Percentiles rank a stretch among this genome's conserved stretches.
Evolutionary conservation across 306 rosid species (phyloP).

Genomic region (Ormosia semicastrata): DNA sequence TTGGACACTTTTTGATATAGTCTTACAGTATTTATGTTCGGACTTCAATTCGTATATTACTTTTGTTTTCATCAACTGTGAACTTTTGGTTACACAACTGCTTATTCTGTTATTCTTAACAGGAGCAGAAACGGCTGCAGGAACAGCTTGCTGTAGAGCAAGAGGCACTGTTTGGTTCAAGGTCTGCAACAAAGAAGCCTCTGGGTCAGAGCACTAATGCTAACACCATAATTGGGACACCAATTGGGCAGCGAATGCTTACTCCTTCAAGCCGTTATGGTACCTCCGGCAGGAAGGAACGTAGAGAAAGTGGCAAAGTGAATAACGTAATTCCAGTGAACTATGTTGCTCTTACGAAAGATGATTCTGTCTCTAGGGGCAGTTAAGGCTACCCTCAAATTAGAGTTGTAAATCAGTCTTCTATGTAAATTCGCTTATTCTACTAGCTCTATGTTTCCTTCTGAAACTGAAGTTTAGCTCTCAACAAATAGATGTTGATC

Average conservation of each 20-base stretch:
- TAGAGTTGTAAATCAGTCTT: constrained; percentile 32
- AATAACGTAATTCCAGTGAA: constrained; percentile 59
- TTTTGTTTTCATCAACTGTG: background rate
- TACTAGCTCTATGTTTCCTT: constrained; percentile 1
- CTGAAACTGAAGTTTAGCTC: constrained; percentile 4
- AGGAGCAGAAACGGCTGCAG: constrained; percentile 77
- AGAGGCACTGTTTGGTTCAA: constrained; percentile 75
- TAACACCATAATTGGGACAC: constrained; percentile 65
- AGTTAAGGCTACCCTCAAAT: constrained; percentile 31
- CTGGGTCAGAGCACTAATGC: constrained; percentile 56
- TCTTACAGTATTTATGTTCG: background rate
- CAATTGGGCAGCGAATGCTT: constrained; percentile 54
- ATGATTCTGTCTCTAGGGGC: constrained; percentile 52
- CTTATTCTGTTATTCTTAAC: constrained; percentile 15
- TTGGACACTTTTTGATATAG: background rate
- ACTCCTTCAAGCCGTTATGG: constrained; percentile 58
- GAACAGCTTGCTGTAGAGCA: constrained; percentile 74
- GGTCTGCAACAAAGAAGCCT: constrained; percentile 72
- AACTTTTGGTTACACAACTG: background rate
- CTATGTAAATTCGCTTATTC: constrained; percentile 28
- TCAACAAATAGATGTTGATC: constrained; percentile 3
- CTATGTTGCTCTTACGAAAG: constrained; percentile 86
- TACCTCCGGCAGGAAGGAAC: constrained; percentile 53
- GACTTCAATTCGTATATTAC: background rate
- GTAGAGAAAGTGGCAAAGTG: constrained; percentile 61